Percentiles rank a stretch among this genome's conserved stretches.
phyloP scores from a whole-genome alignment of 208 protist genomes.

The Tritrichomonas foetus region DNA sequence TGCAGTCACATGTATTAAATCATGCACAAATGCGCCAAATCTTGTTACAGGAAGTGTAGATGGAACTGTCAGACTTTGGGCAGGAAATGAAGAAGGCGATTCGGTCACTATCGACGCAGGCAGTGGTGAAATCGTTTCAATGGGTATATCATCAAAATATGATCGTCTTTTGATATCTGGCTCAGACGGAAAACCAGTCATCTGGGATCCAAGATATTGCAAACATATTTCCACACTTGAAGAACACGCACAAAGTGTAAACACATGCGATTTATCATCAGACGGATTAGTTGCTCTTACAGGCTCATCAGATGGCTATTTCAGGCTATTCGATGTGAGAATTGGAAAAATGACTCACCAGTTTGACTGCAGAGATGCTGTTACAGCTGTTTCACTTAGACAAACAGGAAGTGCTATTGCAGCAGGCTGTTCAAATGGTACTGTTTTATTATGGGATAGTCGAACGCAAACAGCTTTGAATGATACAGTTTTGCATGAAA shows the following conservation, averaged over 20 bases:
- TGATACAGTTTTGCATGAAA: background rate
- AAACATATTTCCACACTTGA: background rate
- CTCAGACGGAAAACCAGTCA: background rate
- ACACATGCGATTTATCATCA: background rate
- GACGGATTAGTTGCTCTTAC: constrained; percentile 1
- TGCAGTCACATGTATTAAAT: background rate
- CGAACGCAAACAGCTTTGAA: background rate
- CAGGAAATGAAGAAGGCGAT: background rate
- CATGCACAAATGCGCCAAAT: background rate
- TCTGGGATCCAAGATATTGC: background rate
- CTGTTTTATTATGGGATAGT: background rate
- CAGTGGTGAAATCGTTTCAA: background rate
- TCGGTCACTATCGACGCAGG: background rate
- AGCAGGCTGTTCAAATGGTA: background rate
- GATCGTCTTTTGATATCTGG: background rate
- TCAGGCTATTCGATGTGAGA: background rate
- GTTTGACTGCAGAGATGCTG: background rate
- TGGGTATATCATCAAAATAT: background rate
- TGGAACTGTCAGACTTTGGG: background rate
- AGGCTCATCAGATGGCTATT: background rate
- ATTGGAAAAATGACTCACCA: background rate
- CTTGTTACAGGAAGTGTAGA: background rate
- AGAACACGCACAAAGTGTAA: background rate
- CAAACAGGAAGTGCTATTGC: constrained; percentile 3
- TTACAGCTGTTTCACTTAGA: background rate